phyloP scores from a whole-genome alignment of 495 filamentous ascomycete genomes.

The Aspergillus diversus region DNA sequence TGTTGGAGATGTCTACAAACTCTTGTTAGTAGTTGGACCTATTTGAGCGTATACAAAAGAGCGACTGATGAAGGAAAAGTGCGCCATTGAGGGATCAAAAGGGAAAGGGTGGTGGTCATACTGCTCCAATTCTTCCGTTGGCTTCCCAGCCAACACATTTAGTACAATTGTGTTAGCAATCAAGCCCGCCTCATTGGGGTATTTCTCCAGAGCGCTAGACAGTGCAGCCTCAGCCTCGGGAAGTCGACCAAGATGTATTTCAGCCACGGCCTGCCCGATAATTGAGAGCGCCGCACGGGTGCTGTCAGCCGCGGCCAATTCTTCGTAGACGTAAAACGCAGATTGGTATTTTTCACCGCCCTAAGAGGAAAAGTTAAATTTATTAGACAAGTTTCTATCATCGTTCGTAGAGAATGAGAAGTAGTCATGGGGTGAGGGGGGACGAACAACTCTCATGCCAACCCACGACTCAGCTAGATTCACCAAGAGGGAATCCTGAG shows the following conservation, averaged over 20 bases:
- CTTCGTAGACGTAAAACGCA: conserved; percentile 97
- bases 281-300: conserved; percentile 65
- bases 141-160: conserved; percentile 73
- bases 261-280: conserved; percentile 86
- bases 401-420: background rate
- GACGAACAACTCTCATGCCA: conserved; percentile 79
- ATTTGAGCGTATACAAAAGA: background rate
- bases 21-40: conserved; percentile 24
- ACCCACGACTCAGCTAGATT: conserved; percentile 97
- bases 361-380: conserved; percentile 41
- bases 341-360: conserved; percentile 96
- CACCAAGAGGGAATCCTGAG: conserved; percentile 90
- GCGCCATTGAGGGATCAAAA: background rate
- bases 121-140: conserved; percentile 60
- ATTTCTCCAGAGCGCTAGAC: conserved; percentile 74
- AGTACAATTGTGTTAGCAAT: conserved; percentile 83
- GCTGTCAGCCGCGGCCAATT: conserved; percentile 84
- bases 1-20: conserved; percentile 59
- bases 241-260: conserved; percentile 86
- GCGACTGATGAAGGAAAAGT: too few species aligned
- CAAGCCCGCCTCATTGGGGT: conserved; percentile 69
- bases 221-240: conserved; percentile 90
- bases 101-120: conserved; percentile 39
- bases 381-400: conserved; percentile 3
- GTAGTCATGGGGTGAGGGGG: background rate